A percentile compares a stretch with the other conserved stretches of the same genome.
These are phyloP conservation scores for Alternaria sp. DNA, from an alignment of 2,329 filamentous ascomycete genomes.

Conservation along the genomic window DNA sequence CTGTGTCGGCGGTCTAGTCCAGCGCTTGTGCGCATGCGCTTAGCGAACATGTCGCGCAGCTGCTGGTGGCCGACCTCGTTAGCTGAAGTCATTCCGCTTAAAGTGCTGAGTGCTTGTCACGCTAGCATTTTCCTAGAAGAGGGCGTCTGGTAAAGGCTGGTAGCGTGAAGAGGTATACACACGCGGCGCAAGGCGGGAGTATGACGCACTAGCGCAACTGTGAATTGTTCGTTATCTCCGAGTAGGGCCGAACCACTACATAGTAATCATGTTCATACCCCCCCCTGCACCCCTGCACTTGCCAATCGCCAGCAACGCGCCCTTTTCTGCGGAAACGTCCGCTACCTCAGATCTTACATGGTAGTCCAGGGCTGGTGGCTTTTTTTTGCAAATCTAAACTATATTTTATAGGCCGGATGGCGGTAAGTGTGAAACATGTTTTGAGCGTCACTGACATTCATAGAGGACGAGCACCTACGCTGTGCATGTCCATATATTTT, in stretches of 20 bases:
- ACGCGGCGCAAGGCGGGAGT: not conserved
- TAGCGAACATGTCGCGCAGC: no score
- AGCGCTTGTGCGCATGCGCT: no score
- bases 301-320: not conserved
- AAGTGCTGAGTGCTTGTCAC: no score
- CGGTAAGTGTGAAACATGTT: constrained; percentile 2
- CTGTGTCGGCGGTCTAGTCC: no score
- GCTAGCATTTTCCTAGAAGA: no score
- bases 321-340: not conserved
- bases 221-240: constrained; percentile 2
- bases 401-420: not conserved
- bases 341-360: not conserved
- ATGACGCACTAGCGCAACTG: constrained; percentile 16
- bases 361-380: not conserved
- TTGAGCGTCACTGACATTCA: not conserved
- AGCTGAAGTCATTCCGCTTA: no score
- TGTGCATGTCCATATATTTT: not conserved
- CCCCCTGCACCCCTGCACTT: not conserved
- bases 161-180: not conserved
- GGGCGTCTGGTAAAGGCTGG: no score
- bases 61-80: no score
- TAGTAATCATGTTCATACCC: not conserved
- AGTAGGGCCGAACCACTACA: constrained; percentile 2
- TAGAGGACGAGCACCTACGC: not conserved
- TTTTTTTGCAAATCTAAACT: not conserved